Percentiles rank a stretch among this genome's conserved stretches.
phyloP scores from a whole-genome alignment of 2,329 filamentous ascomycete genomes.

The Trichoderma endophyticum region DNA sequence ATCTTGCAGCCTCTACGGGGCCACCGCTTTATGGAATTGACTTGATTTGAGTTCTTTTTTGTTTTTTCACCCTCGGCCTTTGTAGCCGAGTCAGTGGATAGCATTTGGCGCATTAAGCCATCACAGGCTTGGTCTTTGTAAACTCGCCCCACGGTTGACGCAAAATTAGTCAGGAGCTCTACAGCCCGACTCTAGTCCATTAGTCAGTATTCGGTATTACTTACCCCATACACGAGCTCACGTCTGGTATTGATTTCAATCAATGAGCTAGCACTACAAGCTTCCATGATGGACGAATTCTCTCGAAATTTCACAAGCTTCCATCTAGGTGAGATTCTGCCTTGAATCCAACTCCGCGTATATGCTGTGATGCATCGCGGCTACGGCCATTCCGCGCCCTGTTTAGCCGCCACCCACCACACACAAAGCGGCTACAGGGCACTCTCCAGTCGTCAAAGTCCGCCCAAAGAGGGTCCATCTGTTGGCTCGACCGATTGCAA shows the following conservation, averaged over 20 bases:
- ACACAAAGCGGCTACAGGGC: background rate
- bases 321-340: background rate
- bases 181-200: background rate
- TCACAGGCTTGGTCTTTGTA: background rate
- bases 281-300: background rate
- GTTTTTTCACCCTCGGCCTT: background rate
- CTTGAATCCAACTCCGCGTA: background rate
- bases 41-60: background rate
- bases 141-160: background rate
- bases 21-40: background rate
- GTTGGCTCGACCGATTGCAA: background rate
- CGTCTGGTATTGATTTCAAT: background rate
- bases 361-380: conserved; percentile 1
- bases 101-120: background rate
- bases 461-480: background rate
- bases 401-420: background rate
- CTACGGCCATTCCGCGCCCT: background rate
- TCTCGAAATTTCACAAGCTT: background rate
- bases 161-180: background rate
- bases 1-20: background rate
- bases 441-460: background rate
- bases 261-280: background rate
- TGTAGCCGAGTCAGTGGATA: background rate
- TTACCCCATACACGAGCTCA: background rate
- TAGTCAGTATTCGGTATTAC: background rate